phyloP scores from a whole-genome alignment of 2,329 filamentous ascomycete genomes.

The Cladosporium oxysporum region DNA sequence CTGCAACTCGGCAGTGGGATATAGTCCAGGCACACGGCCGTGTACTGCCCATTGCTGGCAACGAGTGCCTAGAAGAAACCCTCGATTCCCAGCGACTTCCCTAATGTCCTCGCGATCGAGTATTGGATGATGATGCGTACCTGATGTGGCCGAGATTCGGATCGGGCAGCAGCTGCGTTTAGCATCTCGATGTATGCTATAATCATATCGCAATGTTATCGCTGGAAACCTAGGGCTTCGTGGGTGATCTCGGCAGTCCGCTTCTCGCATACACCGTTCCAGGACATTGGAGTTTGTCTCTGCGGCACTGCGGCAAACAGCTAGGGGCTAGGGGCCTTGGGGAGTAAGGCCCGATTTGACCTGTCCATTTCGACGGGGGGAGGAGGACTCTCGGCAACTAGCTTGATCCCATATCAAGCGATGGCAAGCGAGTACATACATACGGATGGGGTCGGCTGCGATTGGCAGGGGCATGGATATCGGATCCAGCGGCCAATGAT shows the following conservation, averaged over 20 bases:
- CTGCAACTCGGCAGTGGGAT: neutral
- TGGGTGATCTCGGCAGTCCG: neutral
- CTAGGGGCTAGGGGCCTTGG: neutral
- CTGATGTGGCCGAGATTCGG: neutral
- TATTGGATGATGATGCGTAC: neutral
- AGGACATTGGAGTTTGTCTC: neutral
- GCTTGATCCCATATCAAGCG: neutral
- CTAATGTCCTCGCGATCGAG: neutral
- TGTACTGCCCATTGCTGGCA: conserved; percentile 1
- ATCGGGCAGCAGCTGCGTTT: neutral
- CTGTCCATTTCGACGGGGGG: neutral
- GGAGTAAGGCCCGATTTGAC: neutral
- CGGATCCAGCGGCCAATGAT: neutral
- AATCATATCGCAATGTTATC: neutral
- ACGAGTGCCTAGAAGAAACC: neutral
- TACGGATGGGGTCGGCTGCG: neutral
- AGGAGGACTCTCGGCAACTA: neutral
- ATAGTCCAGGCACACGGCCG: neutral
- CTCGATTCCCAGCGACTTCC: neutral
- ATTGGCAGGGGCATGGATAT: neutral
- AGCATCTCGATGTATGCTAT: neutral
- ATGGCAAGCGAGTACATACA: conserved; percentile 3
- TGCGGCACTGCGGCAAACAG: neutral
- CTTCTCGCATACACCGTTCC: neutral
- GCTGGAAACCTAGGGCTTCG: neutral